These are phyloP conservation scores for Vanrija humicola DNA, from an alignment of 1,284 basidiomycete species.

Conservation along the genomic window DNA sequence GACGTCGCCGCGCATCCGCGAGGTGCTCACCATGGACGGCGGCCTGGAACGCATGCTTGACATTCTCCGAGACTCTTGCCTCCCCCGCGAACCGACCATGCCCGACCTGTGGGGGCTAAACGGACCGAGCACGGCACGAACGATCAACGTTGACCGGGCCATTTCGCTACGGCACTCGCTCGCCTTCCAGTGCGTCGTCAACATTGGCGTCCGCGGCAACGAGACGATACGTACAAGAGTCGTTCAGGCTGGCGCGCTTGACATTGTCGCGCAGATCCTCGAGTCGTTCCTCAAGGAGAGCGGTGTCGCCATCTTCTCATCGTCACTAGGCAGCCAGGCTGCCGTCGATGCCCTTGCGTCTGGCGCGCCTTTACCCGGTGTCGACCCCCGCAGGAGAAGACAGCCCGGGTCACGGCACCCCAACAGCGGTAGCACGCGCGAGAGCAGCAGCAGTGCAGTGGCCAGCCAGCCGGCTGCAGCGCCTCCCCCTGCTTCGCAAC, in stretches of 20 bases:
- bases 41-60: constrained; percentile 92
- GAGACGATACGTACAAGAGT: constrained; percentile 87
- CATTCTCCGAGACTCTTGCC: constrained; percentile 78
- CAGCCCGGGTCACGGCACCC: constrained; percentile 9
- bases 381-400: constrained; percentile 10
- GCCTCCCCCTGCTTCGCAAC: neutral
- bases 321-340: constrained; percentile 55
- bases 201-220: constrained; percentile 95
- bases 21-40: constrained; percentile 96
- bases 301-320: constrained; percentile 53
- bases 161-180: constrained; percentile 81
- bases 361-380: constrained; percentile 47
- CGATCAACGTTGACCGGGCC: constrained; percentile 65
- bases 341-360: constrained; percentile 58
- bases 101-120: constrained; percentile 48
- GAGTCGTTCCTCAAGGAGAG: constrained; percentile 86
- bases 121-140: constrained; percentile 47
- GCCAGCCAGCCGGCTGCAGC: neutral
- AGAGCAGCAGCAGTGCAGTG: neutral
- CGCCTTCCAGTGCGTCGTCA: constrained; percentile 95
- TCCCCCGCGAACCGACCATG: constrained; percentile 41
- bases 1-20: constrained; percentile 93
- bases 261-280: constrained; percentile 89
- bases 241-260: constrained; percentile 91
- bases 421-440: neutral